A percentile compares a stretch with the other conserved stretches of the same genome.
These are phyloP conservation scores for Ceratobasidium sp. DNA, from an alignment of 1,284 basidiomycete genomes.

Conservation along the genomic window DNA sequence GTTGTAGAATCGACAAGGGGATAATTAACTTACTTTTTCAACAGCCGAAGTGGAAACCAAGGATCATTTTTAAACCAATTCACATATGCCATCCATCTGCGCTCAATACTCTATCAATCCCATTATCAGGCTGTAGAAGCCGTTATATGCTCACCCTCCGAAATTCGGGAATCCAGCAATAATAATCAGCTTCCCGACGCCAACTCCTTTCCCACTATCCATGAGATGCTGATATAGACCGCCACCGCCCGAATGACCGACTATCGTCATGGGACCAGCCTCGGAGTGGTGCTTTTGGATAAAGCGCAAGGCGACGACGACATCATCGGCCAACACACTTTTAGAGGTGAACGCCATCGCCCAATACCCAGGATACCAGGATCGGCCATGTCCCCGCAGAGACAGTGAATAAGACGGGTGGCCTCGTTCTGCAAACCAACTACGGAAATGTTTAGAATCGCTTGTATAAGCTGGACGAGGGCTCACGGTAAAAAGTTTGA, in stretches of 20 bases:
- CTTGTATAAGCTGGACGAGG: not conserved
- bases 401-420: conserved; percentile 28
- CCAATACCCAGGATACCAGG: conserved; percentile 40
- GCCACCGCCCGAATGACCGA: conserved; percentile 34
- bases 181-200: conserved; percentile 31
- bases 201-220: conserved; percentile 25
- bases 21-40: conserved; percentile 11
- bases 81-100: conserved; percentile 22
- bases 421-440: conserved; percentile 38
- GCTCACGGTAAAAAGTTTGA: conserved; percentile 41
- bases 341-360: conserved; percentile 34
- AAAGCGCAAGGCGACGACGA: conserved; percentile 17
- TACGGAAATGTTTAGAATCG: not conserved
- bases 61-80: conserved; percentile 38
- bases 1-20: not conserved
- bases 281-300: conserved; percentile 20
- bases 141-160: conserved; percentile 18
- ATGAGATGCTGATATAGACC: conserved; percentile 34
- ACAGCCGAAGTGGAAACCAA: conserved; percentile 27
- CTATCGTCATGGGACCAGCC: conserved; percentile 8
- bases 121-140: not conserved
- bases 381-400: conserved; percentile 27
- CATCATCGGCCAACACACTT: conserved; percentile 27
- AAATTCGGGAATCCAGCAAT: conserved; percentile 31
- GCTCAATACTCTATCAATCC: not conserved